These are phyloP conservation scores for Leccinellum albellum DNA, from an alignment of 768 basidiomycete genomes.

Conservation along the genomic window DNA sequence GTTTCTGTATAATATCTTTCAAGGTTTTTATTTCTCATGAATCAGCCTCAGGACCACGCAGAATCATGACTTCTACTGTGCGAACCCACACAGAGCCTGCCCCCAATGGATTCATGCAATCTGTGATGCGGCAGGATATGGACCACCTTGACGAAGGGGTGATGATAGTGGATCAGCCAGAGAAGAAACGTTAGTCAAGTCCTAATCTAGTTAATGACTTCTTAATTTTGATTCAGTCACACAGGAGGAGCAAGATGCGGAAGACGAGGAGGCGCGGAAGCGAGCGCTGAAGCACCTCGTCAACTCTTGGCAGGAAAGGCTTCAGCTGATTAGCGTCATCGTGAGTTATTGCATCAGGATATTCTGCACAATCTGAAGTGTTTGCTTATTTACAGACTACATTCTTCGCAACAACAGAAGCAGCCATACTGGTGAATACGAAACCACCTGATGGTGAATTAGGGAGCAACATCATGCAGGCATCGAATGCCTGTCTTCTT, in stretches of 20 bases:
- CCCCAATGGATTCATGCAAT: slow-evolving; percentile 16
- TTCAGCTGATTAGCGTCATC: slow-evolving; percentile 58
- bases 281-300: slow-evolving; percentile 48
- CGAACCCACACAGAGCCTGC: slow-evolving; percentile 19
- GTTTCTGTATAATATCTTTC: neutral
- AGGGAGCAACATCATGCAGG: slow-evolving; percentile 18
- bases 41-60: slow-evolving; percentile 6
- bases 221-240: slow-evolving; percentile 30
- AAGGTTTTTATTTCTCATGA: neutral
- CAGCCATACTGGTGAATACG: slow-evolving; percentile 46
- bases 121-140: slow-evolving; percentile 12
- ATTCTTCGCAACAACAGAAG: slow-evolving; percentile 59
- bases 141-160: slow-evolving; percentile 16
- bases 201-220: neutral
- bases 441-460: slow-evolving; percentile 27
- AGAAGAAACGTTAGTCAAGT: slow-evolving; percentile 20
- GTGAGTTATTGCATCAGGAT: slow-evolving; percentile 31
- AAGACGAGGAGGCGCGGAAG: slow-evolving; percentile 43
- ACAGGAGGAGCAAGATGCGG: slow-evolving; percentile 47
- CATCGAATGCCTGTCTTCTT: slow-evolving; percentile 45
- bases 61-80: slow-evolving; percentile 6
- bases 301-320: slow-evolving; percentile 58
- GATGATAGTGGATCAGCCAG: neutral
- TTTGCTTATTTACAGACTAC: slow-evolving; percentile 42
- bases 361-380: neutral